Evolutionary conservation across 2,329 filamentous ascomycete species (phyloP).

Genomic region (Setomelanomma holmii): DNA sequence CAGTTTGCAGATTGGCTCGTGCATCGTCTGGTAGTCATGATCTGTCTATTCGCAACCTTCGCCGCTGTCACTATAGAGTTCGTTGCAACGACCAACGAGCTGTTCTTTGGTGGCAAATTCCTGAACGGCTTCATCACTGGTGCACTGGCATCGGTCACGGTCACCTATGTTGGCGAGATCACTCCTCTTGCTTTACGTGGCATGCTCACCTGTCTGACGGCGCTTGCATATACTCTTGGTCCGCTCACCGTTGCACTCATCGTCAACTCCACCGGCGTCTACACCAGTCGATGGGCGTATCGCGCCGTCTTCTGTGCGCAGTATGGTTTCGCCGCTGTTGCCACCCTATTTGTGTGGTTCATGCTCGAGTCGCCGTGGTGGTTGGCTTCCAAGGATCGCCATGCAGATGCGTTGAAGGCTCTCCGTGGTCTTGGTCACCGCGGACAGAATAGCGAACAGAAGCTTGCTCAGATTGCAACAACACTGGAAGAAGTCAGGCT

Average conservation of each 20-base stretch:
- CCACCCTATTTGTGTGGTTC: conserved; percentile 27
- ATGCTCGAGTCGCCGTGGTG: conserved; percentile 65
- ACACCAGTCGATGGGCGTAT: conserved; percentile 52
- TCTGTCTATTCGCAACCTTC: conserved; percentile 47
- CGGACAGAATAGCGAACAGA: conserved; percentile 19
- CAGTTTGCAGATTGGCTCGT: conserved; percentile 49
- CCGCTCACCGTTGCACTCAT: conserved; percentile 46
- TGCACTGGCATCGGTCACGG: conserved; percentile 49
- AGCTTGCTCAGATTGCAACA: conserved; percentile 29
- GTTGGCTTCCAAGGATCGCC: conserved; percentile 68
- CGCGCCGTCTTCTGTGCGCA: conserved; percentile 52
- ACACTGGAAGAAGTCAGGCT: conserved; percentile 44
- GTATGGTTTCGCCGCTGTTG: conserved; percentile 51
- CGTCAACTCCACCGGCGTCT: conserved; percentile 43
- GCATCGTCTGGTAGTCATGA: conserved; percentile 42
- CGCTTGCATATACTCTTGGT: conserved; percentile 51
- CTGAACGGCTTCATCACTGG: conserved; percentile 53
- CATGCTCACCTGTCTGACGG: conserved; percentile 48
- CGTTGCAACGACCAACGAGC: conserved; percentile 49
- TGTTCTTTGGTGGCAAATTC: conserved; percentile 55
- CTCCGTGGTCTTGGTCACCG: conserved; percentile 29
- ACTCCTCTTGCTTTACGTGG: conserved; percentile 50
- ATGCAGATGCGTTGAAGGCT: conserved; percentile 60
- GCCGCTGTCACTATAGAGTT: conserved; percentile 53
- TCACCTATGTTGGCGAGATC: conserved; percentile 50